These are phyloP conservation scores for Fusarium stilboides DNA, from an alignment of 2,329 filamentous ascomycete genomes.

Conservation along the genomic window DNA sequence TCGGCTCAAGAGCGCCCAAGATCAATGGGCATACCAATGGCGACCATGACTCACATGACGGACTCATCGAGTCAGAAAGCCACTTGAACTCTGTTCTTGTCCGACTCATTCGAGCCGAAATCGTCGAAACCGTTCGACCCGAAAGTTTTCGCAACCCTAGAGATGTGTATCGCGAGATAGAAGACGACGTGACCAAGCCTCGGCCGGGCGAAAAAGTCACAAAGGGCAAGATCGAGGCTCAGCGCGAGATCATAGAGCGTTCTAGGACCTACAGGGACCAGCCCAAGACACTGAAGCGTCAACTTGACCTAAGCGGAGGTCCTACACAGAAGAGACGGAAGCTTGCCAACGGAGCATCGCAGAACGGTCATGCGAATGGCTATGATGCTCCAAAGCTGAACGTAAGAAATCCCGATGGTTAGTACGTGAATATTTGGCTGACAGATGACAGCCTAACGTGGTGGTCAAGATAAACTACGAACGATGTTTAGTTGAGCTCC, in stretches of 20 bases:
- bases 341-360: constrained; percentile 63
- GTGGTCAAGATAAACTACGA: constrained; percentile 87
- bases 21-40: constrained; percentile 56
- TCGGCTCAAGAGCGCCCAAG: constrained; percentile 59
- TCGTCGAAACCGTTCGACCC: constrained; percentile 75
- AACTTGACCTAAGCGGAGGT: constrained; percentile 61
- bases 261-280: constrained; percentile 69
- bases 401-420: constrained; percentile 59
- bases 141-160: constrained; percentile 72
- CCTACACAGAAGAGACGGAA: constrained; percentile 67
- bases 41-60: constrained; percentile 51
- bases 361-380: constrained; percentile 49
- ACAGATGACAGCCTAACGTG: constrained; percentile 72
- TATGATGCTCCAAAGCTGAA: constrained; percentile 66
- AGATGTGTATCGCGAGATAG: constrained; percentile 74
- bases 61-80: constrained; percentile 61
- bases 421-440: constrained; percentile 42
- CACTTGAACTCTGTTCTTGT: constrained; percentile 67
- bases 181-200: constrained; percentile 71
- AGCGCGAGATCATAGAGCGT: constrained; percentile 67
- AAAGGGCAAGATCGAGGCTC: constrained; percentile 77
- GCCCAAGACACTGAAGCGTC: constrained; percentile 66
- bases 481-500: constrained; percentile 85
- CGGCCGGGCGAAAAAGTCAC: constrained; percentile 60
- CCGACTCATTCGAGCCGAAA: constrained; percentile 74